Base-by-base conservation (phyloP, 2,329 filamentous ascomycete genomes). In the Ascochyta clinopodiicola region DNA sequence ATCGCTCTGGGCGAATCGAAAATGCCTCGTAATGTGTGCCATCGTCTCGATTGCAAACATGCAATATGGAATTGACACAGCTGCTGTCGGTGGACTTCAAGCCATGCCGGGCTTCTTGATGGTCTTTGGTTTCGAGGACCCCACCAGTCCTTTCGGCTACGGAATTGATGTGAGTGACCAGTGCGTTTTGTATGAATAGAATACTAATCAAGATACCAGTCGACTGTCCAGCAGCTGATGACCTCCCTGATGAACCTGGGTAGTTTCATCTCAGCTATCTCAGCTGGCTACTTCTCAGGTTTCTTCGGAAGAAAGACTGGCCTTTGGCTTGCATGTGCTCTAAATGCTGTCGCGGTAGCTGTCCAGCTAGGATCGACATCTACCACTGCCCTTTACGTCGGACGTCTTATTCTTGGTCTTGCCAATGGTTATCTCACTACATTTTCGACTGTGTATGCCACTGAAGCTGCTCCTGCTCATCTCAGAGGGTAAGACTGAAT, bases 151-250 rank as follows among this genome's bases (percentile, higher is more conserved):
- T 8, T 44, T 68, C 12, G 69, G 78, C 0, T 81, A 80, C 54
- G 75, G 74, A 0, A 81, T 81, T 27, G 77, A 75, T 46, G 77
- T 75, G 66, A 64, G 73, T 60, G 12, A 15, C 19, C 17, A n/a
- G 19, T 34, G 9, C 13, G 12, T 13, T n/a, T 40, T 50, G 22
- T 13, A 31, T 13, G 12, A 10, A 60, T 31, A 6, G 2, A 3
- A 27, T 19, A 22, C 19, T 38, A 2, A 38, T 10, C 2, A n/a
- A 7, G 4, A 31, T 13, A 55, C 29, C 50, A 81, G 73, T 77
- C 77, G 17, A 81, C 78, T 0, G 80, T 82, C n/a, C 81, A 84
- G 57, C 79, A 80, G 58, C 75, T 84, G 2, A 83, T 84, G 60
- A 78, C 78, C n/a, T 83, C 80, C 1, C 73, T 84, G 13, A 71